Evolutionary conservation across 2,329 filamentous ascomycete genomes (phyloP).

Genomic region (Tolypocladium album): DNA sequence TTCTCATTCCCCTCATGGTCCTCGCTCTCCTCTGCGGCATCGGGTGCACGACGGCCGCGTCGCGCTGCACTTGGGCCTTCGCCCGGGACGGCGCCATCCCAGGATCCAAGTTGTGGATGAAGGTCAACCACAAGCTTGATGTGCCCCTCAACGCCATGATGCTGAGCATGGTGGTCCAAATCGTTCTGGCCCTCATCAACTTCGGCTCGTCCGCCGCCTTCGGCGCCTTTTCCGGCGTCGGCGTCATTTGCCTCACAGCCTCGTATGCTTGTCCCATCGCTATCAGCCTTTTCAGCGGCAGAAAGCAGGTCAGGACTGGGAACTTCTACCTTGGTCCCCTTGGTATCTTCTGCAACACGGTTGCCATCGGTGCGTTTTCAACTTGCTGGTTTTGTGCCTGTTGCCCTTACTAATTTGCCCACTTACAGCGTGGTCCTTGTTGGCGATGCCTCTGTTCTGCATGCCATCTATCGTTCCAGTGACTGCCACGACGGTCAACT

Average conservation of each 20-base stretch:
- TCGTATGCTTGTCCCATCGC: slow-evolving; percentile 59
- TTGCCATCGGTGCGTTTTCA: slow-evolving; percentile 47
- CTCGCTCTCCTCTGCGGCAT: slow-evolving; percentile 57
- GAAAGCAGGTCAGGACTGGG: slow-evolving; percentile 45
- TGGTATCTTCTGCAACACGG: slow-evolving; percentile 50
- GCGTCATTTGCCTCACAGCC: slow-evolving; percentile 58
- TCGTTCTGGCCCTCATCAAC: slow-evolving; percentile 55
- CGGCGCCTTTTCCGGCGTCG: slow-evolving; percentile 60
- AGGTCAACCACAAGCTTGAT: slow-evolving; percentile 50
- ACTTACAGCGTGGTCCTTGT: slow-evolving; percentile 47
- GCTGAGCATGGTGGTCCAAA: slow-evolving; percentile 55
- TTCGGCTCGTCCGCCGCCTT: slow-evolving; percentile 61
- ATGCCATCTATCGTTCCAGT: slow-evolving; percentile 58
- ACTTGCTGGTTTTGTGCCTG: neutral
- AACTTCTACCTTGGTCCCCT: slow-evolving; percentile 52
- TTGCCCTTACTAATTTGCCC: neutral
- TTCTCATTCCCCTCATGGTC: slow-evolving; percentile 54
- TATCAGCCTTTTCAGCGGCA: slow-evolving; percentile 50
- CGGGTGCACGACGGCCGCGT: slow-evolving; percentile 58
- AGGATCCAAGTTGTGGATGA: slow-evolving; percentile 48
- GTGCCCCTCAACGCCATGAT: slow-evolving; percentile 64
- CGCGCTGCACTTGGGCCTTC: slow-evolving; percentile 59
- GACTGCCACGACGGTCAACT: slow-evolving; percentile 52
- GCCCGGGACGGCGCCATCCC: slow-evolving; percentile 61
- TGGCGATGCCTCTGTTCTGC: slow-evolving; percentile 65